Evolutionary conservation across 208 protist species (phyloP).

Genomic region (Porcisia deanei): DNA sequence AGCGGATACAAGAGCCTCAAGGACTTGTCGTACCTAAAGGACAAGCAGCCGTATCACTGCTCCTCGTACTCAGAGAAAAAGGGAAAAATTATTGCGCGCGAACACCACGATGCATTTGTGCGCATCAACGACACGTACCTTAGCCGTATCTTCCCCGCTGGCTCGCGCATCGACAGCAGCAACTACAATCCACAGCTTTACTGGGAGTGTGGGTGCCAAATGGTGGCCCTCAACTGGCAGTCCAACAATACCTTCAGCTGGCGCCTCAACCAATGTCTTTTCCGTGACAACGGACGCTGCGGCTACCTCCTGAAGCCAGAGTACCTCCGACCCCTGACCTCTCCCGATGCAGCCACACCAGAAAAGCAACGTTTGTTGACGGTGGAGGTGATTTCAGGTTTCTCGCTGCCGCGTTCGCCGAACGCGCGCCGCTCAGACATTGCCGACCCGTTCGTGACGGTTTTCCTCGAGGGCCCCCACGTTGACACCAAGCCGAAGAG

Average conservation of each 20-base stretch:
- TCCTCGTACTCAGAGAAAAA: slow-evolving; percentile 66
- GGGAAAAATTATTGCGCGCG: slow-evolving; percentile 42
- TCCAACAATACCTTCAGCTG: slow-evolving; percentile 51
- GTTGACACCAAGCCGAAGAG: slow-evolving; percentile 26
- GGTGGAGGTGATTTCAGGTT: slow-evolving; percentile 70
- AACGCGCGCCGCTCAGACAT: slow-evolving; percentile 43
- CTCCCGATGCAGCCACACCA: neutral
- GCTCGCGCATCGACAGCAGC: slow-evolving; percentile 86
- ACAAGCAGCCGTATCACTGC: slow-evolving; percentile 63
- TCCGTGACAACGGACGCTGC: slow-evolving; percentile 90
- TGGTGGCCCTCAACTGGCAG: slow-evolving; percentile 95
- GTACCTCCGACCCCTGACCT: slow-evolving; percentile 39
- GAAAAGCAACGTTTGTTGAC: slow-evolving; percentile 38
- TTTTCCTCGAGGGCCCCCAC: slow-evolving; percentile 57
- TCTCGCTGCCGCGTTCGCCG: slow-evolving; percentile 64
- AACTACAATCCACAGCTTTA: slow-evolving; percentile 91
- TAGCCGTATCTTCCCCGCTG: slow-evolving; percentile 92
- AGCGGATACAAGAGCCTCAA: slow-evolving; percentile 57
- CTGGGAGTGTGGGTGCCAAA: slow-evolving; percentile 85
- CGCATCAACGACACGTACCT: slow-evolving; percentile 75
- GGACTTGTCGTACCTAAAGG: slow-evolving; percentile 58
- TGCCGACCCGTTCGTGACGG: slow-evolving; percentile 59
- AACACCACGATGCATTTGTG: slow-evolving; percentile 37
- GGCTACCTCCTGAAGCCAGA: slow-evolving; percentile 95
- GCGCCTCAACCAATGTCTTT: slow-evolving; percentile 88